phyloP scores from a whole-genome alignment of 495 filamentous ascomycete species.

The Penicillium soppii region DNA sequence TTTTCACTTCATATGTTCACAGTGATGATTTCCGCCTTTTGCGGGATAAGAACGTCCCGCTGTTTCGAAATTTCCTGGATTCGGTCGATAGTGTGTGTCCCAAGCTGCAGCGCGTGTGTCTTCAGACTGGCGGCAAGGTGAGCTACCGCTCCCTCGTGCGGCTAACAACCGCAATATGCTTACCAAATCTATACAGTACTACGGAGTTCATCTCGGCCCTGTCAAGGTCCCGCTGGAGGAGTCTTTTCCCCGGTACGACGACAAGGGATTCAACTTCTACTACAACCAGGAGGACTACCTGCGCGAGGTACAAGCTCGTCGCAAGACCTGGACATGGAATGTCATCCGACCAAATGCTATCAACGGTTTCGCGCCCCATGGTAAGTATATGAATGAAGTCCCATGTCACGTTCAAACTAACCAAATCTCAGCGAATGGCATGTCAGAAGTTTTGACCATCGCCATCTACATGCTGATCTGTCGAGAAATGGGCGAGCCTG shows the following conservation, averaged over 20 bases:
- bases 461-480: constrained; percentile 29
- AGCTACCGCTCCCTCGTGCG: not conserved
- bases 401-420: too few relatives aligned
- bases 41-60: constrained; percentile 16
- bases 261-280: constrained; percentile 32
- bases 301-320: constrained; percentile 9
- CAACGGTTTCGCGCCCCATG: constrained; percentile 23
- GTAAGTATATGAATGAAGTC: constrained; percentile 5
- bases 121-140: constrained; percentile 31
- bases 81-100: constrained; percentile 18
- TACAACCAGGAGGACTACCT: constrained; percentile 34
- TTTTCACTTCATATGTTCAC: constrained; percentile 33
- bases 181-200: constrained; percentile 19
- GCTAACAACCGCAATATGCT: not conserved
- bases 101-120: constrained; percentile 15
- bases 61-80: constrained; percentile 32
- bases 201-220: constrained; percentile 30
- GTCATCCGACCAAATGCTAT: constrained; percentile 32
- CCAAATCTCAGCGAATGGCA: constrained; percentile 29
- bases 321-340: constrained; percentile 28
- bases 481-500: constrained; percentile 17
- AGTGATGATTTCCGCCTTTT: constrained; percentile 27
- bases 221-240: constrained; percentile 27
- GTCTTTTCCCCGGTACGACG: constrained; percentile 21
- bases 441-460: constrained; percentile 26